These are phyloP conservation scores for Oemleria cerasiformis DNA, from an alignment of 306 rosid genomes.

Conservation along the genomic window DNA sequence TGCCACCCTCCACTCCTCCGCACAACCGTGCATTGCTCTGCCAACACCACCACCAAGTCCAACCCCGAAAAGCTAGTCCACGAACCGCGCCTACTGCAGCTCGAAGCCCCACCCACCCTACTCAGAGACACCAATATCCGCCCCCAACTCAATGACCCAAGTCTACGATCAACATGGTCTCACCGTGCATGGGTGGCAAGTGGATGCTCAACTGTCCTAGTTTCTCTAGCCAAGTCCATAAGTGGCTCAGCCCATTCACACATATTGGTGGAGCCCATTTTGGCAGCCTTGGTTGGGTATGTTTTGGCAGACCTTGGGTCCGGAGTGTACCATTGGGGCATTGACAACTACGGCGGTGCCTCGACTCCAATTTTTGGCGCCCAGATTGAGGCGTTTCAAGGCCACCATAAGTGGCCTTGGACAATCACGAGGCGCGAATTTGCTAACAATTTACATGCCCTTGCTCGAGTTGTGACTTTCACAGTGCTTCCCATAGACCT, in stretches of 20 bases:
- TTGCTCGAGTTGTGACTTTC: conserved; percentile 62
- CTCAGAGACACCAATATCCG: conserved; percentile 15
- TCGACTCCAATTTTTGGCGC: conserved; percentile 68
- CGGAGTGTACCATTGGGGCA: conserved; percentile 90
- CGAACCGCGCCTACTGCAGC: conserved; percentile 13
- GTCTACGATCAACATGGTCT: conserved; percentile 68
- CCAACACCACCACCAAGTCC: conserved; percentile 28
- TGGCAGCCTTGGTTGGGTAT: conserved; percentile 60
- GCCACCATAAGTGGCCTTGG: conserved; percentile 94
- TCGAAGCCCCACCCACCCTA: background rate
- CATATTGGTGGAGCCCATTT: conserved; percentile 39
- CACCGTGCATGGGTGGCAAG: conserved; percentile 81
- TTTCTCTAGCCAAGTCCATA: conserved; percentile 49
- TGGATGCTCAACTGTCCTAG: conserved; percentile 45
- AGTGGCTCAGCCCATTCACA: conserved; percentile 34
- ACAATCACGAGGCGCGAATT: conserved; percentile 77
- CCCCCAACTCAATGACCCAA: conserved; percentile 41
- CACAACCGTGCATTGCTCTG: conserved; percentile 27
- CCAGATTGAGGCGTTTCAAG: conserved; percentile 86
- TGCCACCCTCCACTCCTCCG: conserved; percentile 6
- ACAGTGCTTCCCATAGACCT: conserved; percentile 61
- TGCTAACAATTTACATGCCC: conserved; percentile 72
- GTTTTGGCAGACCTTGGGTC: conserved; percentile 79
- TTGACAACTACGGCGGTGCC: conserved; percentile 68
- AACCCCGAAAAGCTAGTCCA: conserved; percentile 25